Evolutionary conservation across 1,284 basidiomycete species (phyloP), one percentile per base, ranked within the genome.

Genomic region (Rhizoctonia solani): DNA sequence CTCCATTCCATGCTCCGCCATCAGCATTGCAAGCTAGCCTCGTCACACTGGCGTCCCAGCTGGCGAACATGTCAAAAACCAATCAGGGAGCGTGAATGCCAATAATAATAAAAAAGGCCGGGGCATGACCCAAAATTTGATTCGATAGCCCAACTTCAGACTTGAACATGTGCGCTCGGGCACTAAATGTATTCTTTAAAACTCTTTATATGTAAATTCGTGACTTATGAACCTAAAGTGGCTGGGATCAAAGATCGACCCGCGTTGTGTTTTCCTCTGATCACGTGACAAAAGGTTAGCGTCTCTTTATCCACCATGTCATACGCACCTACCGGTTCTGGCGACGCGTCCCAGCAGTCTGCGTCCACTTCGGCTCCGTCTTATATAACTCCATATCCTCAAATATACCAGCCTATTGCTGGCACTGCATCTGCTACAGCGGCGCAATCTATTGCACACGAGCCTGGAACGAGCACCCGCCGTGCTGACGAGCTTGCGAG

Each of bases 401-500:
- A 52, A 39, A 32, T 41, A 1, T 65, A 65, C 29, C 49, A 52
- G n/a, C 47, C 59, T 14, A 39, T 49, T 19, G 47, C 58, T 19
- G 5, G 32, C 32, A 34, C 46, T 5, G 50, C 39, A 50, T 32
- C 34, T 44, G 30, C 55, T 27, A 65, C 29, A 27, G 29, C 41
- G n/a, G 49, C 47, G 16, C 55, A 58, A 50, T 30, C 49, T 34
- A 4, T 11, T 34, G 32, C 11, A 46, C 47, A 41, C n/a, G 54
- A 53, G 25, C 56, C 41, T 19, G 46, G 46, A 49, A 65, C 49
- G 19, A 65, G 59, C 29, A 65, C 59, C 19, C 47, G 59, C 13
- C 42, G 49, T 11, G 58, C 53, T 0, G 87, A 91, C 46, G 95
- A 97, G 74, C 87, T 92, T 69, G 89, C 92, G 0, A 81, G 91